phyloP scores from a whole-genome alignment of 2,329 filamentous ascomycete genomes.

The Byssochlamys sp. region DNA sequence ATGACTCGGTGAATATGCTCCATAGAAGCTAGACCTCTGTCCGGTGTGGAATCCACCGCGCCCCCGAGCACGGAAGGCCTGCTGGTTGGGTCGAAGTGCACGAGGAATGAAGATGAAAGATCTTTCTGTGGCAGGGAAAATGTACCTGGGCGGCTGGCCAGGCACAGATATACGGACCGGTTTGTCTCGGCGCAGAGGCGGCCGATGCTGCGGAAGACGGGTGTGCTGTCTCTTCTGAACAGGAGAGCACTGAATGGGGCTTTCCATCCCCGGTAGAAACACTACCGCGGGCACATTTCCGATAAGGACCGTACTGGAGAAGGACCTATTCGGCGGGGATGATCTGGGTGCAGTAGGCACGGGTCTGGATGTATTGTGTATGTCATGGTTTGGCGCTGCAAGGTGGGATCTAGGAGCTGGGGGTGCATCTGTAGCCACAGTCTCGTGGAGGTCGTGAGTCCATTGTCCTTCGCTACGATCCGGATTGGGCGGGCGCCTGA shows the following conservation, averaged over 20 bases:
- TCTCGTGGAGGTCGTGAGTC: constrained; percentile 91
- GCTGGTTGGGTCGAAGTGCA: constrained; percentile 84
- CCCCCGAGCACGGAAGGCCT: constrained; percentile 60
- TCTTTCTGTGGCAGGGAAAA: constrained; percentile 78
- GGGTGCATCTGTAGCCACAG: constrained; percentile 34
- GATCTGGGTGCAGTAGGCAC: constrained; percentile 44
- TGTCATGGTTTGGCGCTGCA: constrained; percentile 15
- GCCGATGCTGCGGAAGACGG: constrained; percentile 85
- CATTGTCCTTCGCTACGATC: constrained; percentile 63
- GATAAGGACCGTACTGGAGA: constrained; percentile 74
- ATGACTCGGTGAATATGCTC: constrained; percentile 71
- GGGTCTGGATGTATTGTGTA: constrained; percentile 24
- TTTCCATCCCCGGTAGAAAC: constrained; percentile 64
- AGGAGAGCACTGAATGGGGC: constrained; percentile 60
- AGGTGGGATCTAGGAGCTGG: constrained; percentile 23
- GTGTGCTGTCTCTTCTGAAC: constrained; percentile 84
- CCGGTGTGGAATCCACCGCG: constrained; percentile 63
- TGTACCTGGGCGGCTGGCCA: constrained; percentile 67
- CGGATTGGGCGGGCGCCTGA: constrained; percentile 32
- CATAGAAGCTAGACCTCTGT: constrained; percentile 59
- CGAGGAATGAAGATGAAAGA: constrained; percentile 98
- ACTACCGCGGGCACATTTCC: constrained; percentile 80
- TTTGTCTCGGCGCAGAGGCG: constrained; percentile 87
- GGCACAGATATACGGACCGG: constrained; percentile 89
- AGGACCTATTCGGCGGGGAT: constrained; percentile 60